Conservation (phyloP, 2,329 filamentous ascomycete species). For the Botrytis medusae region DNA sequence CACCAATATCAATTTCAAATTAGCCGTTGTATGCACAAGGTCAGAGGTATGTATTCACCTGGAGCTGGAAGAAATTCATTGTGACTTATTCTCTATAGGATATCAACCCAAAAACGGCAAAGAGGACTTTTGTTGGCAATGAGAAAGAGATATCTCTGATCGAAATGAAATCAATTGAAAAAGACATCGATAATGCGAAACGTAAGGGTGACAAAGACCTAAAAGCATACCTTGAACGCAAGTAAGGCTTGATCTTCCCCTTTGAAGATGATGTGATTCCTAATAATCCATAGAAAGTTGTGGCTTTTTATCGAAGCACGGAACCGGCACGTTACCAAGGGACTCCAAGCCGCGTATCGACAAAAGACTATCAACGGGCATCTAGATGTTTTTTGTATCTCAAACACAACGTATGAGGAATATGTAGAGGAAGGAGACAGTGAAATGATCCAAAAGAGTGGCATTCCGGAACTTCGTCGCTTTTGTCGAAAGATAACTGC, state of each 20-base stretch:
- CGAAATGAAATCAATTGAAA: background rate
- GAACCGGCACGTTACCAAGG: background rate
- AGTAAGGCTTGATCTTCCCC: background rate
- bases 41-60: background rate
- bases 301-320: slow-evolving; percentile 2
- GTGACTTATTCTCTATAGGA: background rate
- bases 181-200: background rate
- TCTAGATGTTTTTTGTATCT: slow-evolving; percentile 43
- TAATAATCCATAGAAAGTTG: background rate
- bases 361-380: slow-evolving; percentile 21
- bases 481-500: slow-evolving; percentile 37
- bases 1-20: background rate
- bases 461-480: slow-evolving; percentile 40
- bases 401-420: slow-evolving; percentile 13
- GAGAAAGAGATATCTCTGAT: background rate
- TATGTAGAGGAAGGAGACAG: background rate
- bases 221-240: background rate
- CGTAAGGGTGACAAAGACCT: background rate
- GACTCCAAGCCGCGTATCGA: background rate
- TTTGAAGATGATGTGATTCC: background rate
- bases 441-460: slow-evolving; percentile 31
- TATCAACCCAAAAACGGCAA: background rate
- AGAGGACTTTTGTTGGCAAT: background rate
- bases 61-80: background rate
- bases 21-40: background rate